phyloP scores from a whole-genome alignment of 2,329 filamentous ascomycete genomes.

The Monosporascus sp. region DNA sequence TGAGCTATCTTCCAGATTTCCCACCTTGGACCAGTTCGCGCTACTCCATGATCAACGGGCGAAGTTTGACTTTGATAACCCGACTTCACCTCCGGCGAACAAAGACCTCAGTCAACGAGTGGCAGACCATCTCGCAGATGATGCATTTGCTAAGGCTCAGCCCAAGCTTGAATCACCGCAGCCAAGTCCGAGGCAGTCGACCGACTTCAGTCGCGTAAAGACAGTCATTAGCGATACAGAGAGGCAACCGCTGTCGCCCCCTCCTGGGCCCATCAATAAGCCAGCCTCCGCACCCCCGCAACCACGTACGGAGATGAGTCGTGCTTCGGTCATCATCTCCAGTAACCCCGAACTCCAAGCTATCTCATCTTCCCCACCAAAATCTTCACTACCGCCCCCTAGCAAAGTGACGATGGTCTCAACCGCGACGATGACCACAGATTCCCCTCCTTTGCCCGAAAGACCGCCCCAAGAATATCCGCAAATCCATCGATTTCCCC shows the following conservation, averaged over 20 bases:
- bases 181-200: constrained; percentile 25
- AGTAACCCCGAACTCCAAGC: constrained; percentile 57
- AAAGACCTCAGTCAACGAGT: constrained; percentile 60
- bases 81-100: constrained; percentile 41
- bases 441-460: constrained; percentile 44
- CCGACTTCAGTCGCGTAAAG: constrained; percentile 27
- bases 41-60: constrained; percentile 77
- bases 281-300: constrained; percentile 36
- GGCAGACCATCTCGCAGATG: constrained; percentile 73
- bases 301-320: constrained; percentile 43
- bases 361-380: constrained; percentile 42
- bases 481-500: constrained; percentile 36
- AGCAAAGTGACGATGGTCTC: constrained; percentile 42
- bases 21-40: constrained; percentile 88
- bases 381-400: constrained; percentile 24
- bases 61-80: constrained; percentile 76
- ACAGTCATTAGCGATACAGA: constrained; percentile 17
- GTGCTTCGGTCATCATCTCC: constrained; percentile 59
- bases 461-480: constrained; percentile 38
- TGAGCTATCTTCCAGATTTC: constrained; percentile 80
- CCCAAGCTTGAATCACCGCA: constrained; percentile 18
- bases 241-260: constrained; percentile 25
- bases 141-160: constrained; percentile 63
- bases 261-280: constrained; percentile 25
- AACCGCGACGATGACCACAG: constrained; percentile 80